Evolutionary conservation across 2,329 filamentous ascomycete species (phyloP).

Genomic region (Apiospora aurea): DNA sequence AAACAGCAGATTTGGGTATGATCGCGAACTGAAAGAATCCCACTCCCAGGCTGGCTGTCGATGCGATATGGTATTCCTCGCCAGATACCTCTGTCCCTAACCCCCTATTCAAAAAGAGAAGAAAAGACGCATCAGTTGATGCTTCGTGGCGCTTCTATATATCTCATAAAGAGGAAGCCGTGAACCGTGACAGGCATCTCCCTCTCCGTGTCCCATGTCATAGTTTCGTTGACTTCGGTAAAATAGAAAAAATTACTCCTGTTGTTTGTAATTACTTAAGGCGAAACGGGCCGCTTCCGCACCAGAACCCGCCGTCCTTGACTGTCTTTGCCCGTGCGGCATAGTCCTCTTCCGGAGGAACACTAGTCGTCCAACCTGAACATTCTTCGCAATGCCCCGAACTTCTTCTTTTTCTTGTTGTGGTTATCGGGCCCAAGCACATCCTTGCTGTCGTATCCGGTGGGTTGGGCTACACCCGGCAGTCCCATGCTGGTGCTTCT

Average conservation of each 20-base stretch:
- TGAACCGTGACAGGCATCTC: neutral
- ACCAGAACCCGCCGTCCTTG: neutral
- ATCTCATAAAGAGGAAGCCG: conserved; percentile 1
- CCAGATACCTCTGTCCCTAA: neutral
- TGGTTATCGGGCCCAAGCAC: conserved; percentile 29
- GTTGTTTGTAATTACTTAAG: neutral
- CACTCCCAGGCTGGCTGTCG: neutral
- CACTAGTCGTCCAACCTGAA: conserved; percentile 60
- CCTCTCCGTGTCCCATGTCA: neutral
- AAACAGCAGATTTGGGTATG: conserved; percentile 11
- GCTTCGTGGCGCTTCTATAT: conserved; percentile 16
- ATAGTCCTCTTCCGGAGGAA: neutral
- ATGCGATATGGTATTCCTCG: neutral
- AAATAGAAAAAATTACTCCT: neutral
- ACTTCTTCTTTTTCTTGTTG: conserved; percentile 68
- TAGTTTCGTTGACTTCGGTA: neutral
- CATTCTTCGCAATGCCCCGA: conserved; percentile 69
- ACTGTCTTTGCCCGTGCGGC: neutral
- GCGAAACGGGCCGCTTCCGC: neutral
- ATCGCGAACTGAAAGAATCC: conserved; percentile 8
- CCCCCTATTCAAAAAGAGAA: conserved; percentile 6
- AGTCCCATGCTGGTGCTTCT: conserved; percentile 40
- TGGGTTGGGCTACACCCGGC: conserved; percentile 26
- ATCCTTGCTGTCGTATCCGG: conserved; percentile 28
- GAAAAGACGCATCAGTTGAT: conserved; percentile 12